Evolutionary conservation across 208 protist species (phyloP).

Genomic region (Trypanosoma avium): DNA sequence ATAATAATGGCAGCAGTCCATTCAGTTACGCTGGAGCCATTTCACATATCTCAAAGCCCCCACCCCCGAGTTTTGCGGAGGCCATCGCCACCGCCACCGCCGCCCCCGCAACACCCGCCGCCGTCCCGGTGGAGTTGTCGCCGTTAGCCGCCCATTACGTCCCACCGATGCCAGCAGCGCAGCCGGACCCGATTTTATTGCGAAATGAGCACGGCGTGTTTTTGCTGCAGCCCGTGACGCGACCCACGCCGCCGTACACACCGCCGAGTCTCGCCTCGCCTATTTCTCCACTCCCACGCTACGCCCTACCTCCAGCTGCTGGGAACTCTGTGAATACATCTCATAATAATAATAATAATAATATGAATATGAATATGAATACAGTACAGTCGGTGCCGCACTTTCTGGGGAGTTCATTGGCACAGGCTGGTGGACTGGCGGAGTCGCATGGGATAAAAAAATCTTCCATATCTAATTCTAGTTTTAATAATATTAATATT

Average conservation of each 20-base stretch:
- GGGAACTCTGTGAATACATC: too few species aligned
- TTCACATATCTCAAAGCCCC: conserved; percentile 28
- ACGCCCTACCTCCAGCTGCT: conserved; percentile 66
- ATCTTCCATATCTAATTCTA: too few species aligned
- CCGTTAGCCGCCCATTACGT: conserved; percentile 63
- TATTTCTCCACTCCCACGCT: conserved; percentile 73
- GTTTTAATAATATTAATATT: too few species aligned
- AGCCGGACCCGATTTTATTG: conserved; percentile 70
- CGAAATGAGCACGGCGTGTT: conserved; percentile 85
- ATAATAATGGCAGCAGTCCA: conserved; percentile 30
- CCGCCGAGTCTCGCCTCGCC: conserved; percentile 56
- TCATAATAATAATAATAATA: too few species aligned
- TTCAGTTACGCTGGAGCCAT: conserved; percentile 22
- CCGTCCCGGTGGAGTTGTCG: conserved; percentile 44
- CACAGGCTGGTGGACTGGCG: conserved; percentile 24
- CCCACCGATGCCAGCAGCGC: conserved; percentile 52
- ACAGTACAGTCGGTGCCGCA: conserved; percentile 23
- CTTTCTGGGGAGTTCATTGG: conserved; percentile 28
- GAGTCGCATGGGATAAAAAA: conserved; percentile 35
- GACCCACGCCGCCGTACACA: conserved; percentile 64
- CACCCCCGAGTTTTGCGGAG: conserved; percentile 53
- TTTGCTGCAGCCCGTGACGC: conserved; percentile 50
- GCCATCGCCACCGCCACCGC: conserved; percentile 39
- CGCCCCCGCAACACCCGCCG: conserved; percentile 33
- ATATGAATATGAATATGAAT: too few species aligned